These are phyloP conservation scores for Paraphoma sp. DNA, from an alignment of 2,329 filamentous ascomycete species.

Conservation along the genomic window DNA sequence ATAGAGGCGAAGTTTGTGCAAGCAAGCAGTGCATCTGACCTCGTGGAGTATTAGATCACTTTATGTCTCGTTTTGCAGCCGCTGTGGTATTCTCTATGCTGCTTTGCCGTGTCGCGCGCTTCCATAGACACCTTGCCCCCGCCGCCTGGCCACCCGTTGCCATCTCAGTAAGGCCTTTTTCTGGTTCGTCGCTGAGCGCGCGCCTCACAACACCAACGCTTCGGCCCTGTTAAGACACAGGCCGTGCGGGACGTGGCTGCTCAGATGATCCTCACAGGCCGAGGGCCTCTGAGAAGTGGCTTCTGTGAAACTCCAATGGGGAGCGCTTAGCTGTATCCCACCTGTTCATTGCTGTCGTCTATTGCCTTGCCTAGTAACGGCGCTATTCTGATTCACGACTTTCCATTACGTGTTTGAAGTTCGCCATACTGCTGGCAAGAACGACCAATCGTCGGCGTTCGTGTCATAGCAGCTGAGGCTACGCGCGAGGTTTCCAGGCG, in stretches of 20 bases:
- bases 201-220: constrained; percentile 44
- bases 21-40: constrained; percentile 28
- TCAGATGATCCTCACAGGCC: constrained; percentile 39
- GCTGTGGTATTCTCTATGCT: constrained; percentile 38
- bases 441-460: constrained; percentile 30
- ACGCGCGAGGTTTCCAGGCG: constrained; percentile 33
- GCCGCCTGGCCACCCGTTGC: constrained; percentile 35
- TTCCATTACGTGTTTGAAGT: constrained; percentile 24
- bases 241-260: constrained; percentile 34
- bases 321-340: constrained; percentile 40
- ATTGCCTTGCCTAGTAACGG: constrained; percentile 28
- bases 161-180: constrained; percentile 31
- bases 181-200: constrained; percentile 42
- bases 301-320: constrained; percentile 38
- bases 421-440: constrained; percentile 22
- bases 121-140: constrained; percentile 34
- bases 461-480: constrained; percentile 33
- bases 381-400: constrained; percentile 26
- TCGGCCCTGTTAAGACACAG: constrained; percentile 29
- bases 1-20: constrained; percentile 25
- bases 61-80: constrained; percentile 45
- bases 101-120: constrained; percentile 45
- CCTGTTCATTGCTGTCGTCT: constrained; percentile 28
- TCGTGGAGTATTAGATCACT: constrained; percentile 34
- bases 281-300: constrained; percentile 15